These are phyloP conservation scores for Globisporangium iwayamae DNA, from an alignment of 352 stramenopile genomes.

Conservation along the genomic window DNA sequence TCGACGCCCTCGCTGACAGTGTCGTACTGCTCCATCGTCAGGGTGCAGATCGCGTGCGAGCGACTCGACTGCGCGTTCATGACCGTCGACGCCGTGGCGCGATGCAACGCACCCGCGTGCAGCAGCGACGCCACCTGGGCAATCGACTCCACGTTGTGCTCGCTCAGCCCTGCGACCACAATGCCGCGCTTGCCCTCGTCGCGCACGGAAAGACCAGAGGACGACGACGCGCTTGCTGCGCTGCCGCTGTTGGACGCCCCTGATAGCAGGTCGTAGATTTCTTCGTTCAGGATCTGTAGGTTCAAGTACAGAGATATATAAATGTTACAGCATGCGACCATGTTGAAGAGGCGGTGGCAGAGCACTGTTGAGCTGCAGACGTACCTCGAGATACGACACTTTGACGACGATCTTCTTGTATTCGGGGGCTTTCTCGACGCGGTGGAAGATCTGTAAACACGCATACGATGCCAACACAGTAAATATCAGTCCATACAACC, in stretches of 20 bases:
- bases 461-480: background rate
- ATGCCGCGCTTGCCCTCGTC: slow-evolving; percentile 90
- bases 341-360: background rate
- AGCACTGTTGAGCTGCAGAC: background rate
- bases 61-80: slow-evolving; percentile 82
- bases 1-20: slow-evolving; percentile 24
- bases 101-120: slow-evolving; percentile 35
- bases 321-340: background rate
- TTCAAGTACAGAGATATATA: no score
- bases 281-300: slow-evolving; percentile 95
- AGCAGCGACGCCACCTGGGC: slow-evolving; percentile 46
- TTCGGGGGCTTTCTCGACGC: slow-evolving; percentile 23
- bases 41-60: slow-evolving; percentile 88
- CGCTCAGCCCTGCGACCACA: slow-evolving; percentile 78
- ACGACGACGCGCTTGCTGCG: slow-evolving; percentile 13
- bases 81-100: slow-evolving; percentile 59
- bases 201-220: slow-evolving; percentile 61
- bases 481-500: background rate
- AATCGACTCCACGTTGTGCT: slow-evolving; percentile 63
- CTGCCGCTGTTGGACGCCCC: background rate
- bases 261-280: slow-evolving; percentile 92
- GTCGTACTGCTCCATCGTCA: slow-evolving; percentile 75
- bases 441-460: slow-evolving; percentile 41
- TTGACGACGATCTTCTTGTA: slow-evolving; percentile 44
- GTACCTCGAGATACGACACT: slow-evolving; percentile 73